Evolutionary conservation across 352 stramenopile species (phyloP), one percentile per base, ranked within the genome.

Genomic region (Globisporangium lucens): DNA sequence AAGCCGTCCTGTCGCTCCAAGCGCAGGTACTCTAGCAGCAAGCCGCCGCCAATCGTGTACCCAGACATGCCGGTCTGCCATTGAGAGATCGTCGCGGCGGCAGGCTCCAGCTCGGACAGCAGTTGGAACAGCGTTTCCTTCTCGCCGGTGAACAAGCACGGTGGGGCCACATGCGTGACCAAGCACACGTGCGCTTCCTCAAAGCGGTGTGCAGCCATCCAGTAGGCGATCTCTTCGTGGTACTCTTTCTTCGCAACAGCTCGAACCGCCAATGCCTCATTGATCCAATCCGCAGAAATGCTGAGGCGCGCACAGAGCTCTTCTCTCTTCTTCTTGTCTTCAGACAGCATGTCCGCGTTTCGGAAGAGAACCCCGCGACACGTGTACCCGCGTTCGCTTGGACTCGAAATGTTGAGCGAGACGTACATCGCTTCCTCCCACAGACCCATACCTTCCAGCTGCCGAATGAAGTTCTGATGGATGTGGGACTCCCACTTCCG

Each of bases 361-460:
- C 85, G 84, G 63, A 85, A 78, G 5, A 95, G 73, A 24, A 97
- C 60, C 20, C 77, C 74, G 36, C 82, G 83, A 29, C 81, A 87
- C 4, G 85, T 88, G 46, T 70, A 61, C 17, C 79, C 77, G 22
- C 89, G 87, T 71, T 93, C 83, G 12, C 38, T 65, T 17, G 65
- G 67, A 38, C 88, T 71, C 8, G 79, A 82, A 61, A 95, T 89
- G 62, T 89, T 95, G 15, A 94, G 75, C 15, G 87, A 73, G 35
- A 97, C 87, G 66, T 94, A 94, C 8, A 94, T 58, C 24, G 86
- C 88, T 22, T 94, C 72, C 52, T 91, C 67, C 82, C 87, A 93
- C 46, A 90, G 55, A 4, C 81, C 77, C 35, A 70, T 78, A 15
- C 83, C 71, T 55, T 94, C 80, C 10, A 96, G 72, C 71, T 94